Conservation (phyloP, 441 rosid species). For the Erysimum cheiri region DNA sequence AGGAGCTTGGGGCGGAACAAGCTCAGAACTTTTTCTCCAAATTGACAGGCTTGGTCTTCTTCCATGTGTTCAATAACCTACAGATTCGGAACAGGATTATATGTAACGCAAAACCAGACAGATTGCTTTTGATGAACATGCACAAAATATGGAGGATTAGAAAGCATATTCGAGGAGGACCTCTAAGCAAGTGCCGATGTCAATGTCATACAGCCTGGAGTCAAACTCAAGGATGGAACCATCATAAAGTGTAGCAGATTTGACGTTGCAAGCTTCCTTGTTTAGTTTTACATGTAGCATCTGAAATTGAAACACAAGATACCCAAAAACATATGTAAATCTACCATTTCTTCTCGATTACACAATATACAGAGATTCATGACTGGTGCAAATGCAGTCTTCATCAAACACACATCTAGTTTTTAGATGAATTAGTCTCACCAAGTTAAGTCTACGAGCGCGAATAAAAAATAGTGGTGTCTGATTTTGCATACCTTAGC, state of each 20-base stretch:
- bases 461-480: background rate
- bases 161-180: conserved; percentile 43
- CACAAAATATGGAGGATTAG: background rate
- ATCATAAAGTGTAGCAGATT: conserved; percentile 79
- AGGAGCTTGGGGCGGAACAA: conserved; percentile 71
- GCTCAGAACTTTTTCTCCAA: conserved; percentile 72
- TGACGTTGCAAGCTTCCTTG: conserved; percentile 54
- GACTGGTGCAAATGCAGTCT: conserved; percentile 20
- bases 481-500: conserved; percentile 68
- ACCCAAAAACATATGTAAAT: conserved; percentile 18
- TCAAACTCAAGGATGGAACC: conserved; percentile 85
- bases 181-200: conserved; percentile 97
- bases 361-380: background rate
- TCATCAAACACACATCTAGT: conserved; percentile 3
- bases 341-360: background rate
- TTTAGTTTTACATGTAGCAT: conserved; percentile 82
- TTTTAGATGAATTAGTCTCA: conserved; percentile 17
- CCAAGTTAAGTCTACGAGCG: background rate
- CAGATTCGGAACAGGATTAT: conserved; percentile 21
- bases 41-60: conserved; percentile 80
- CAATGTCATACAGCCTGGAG: conserved; percentile 67
- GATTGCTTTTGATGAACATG: conserved; percentile 2
- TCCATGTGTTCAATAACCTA: conserved; percentile 99
- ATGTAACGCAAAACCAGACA: conserved; percentile 10
- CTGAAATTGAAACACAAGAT: conserved; percentile 50